Conservation (phyloP, 2,329 filamentous ascomycete genomes). For the Penicillium capsulatum region DNA sequence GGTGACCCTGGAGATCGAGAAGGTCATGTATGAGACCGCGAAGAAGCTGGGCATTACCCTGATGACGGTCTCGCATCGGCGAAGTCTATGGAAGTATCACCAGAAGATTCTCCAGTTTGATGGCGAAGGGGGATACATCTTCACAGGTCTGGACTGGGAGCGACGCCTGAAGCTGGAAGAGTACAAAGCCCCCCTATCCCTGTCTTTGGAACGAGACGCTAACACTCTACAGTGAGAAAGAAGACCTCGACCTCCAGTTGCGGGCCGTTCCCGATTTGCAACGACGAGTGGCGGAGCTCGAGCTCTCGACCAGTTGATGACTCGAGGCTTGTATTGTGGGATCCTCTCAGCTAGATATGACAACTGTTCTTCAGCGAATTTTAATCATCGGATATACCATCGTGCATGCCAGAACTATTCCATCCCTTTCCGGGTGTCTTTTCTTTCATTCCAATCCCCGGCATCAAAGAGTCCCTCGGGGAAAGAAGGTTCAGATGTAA, state of each 20-base stretch:
- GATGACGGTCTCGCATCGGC: slow-evolving; percentile 90
- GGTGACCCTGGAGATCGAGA: slow-evolving; percentile 92
- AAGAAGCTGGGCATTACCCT: slow-evolving; percentile 88
- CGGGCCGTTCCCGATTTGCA: slow-evolving; percentile 84
- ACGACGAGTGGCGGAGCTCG: slow-evolving; percentile 77
- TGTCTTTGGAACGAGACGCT: slow-evolving; percentile 2
- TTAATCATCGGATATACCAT: too few species aligned
- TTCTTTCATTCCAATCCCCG: too few species aligned
- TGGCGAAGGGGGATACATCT: slow-evolving; percentile 85
- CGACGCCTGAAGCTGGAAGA: slow-evolving; percentile 81
- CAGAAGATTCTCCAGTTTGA: slow-evolving; percentile 93
- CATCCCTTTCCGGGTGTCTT: too few species aligned
- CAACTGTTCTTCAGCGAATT: too few species aligned
- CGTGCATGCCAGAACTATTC: too few species aligned
- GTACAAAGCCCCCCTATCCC: slow-evolving; percentile 39
- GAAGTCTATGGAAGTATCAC: slow-evolving; percentile 96
- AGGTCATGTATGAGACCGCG: slow-evolving; percentile 94
- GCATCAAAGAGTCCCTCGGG: too few species aligned
- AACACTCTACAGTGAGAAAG: slow-evolving; percentile 63
- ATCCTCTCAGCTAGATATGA: too few species aligned
- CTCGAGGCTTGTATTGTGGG: too few species aligned
- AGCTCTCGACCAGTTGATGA: slow-evolving; percentile 60
- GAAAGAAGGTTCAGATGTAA: too few species aligned
- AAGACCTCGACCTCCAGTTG: slow-evolving; percentile 82
- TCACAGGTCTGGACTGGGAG: slow-evolving; percentile 85